Evolutionary conservation across 495 filamentous ascomycete genomes (phyloP), one percentile per base, ranked within the genome.

Genomic region (Cryomyces minteri): DNA sequence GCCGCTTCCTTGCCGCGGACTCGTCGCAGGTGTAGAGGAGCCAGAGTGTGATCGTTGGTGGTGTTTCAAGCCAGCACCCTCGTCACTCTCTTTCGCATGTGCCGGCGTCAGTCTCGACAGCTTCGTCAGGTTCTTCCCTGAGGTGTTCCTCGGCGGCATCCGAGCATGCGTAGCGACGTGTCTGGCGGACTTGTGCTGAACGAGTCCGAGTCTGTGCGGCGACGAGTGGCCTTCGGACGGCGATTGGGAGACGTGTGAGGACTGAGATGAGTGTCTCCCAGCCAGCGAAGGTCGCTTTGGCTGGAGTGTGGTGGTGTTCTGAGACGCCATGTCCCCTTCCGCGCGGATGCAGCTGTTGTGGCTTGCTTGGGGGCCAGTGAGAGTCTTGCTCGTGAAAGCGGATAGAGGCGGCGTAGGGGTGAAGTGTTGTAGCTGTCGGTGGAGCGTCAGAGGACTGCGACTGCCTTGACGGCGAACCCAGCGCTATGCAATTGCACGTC

Each of bases 81-180:
- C 45, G 40, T 11, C n/a, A n/a, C 37, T 47, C 43, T 60, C 54
- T 43, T 41, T 53, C 9, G 12, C 53, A 8, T 52, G 50, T 39
- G 48, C 44, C 47, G 49, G 48, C 28, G 51, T 46, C 43, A 49
- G n/a, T 37, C 54, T 56, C 44, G 42, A 53, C 33, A 59, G 50
- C 45, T 58, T 56, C 49, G 51, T 54, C 14, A 58, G 54, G 40
- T 58, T 58, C 47, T 55, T 56, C 41, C 53, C 53, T 33, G 45
- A 39, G 7, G 57, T 25, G 18, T 25, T 25, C 18, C 18, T 25
- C 18, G 18, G 18, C 18, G 18, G 18, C 18, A 25, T 55, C 12
- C 45, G 33, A 42, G 56, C 54, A 29, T 51, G 25, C 37, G 49
- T 49, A 29, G 40, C 51, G 44, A 58, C 38, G 40, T 53, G 57